Base-by-base conservation (phyloP, 2,329 filamentous ascomycete genomes). In the Cladobotryum protrusum region DNA sequence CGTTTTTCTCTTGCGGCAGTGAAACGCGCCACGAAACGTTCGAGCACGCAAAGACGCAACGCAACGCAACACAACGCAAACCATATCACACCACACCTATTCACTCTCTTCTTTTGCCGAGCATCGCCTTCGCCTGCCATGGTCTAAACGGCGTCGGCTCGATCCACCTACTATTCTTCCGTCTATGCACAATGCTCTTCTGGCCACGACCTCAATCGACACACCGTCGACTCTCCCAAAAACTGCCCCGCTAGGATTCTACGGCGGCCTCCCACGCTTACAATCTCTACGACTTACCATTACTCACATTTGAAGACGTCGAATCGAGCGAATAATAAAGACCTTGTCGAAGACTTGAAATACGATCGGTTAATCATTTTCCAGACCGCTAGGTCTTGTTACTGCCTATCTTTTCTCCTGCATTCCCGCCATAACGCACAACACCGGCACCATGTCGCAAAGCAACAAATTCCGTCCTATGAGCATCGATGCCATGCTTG, bases 401-500 rank as follows among this genome's bases (percentile, higher is more conserved):
- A 9, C 24, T 29, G 24, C 4, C 24, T 29, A 9, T 2, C 3
- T 29, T 29, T 29, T 29, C 24, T 29, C 7, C 24, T 29, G 11
- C 7, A 29, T 29, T 29, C 11, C 24, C 11, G 13, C 6, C 29
- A 43, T 8, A 7, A 7, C 44, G 19, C 33, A 33, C n/a, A 33
- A 15, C 8, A 32, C 41, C 52, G 48, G 48, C 58, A 60, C 46
- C 53, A 70, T 70, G 67, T 62, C 67, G 52, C 61, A 54, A 35
- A 55, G 59, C 34, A 55, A 60, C 47, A 61, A 57, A 9, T 55
- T 63, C 45, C 67, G 69, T 45, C 71, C 73, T 17, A 89, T 89
- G 84, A 89, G 86, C 61, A 80, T 91, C 61, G 87, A 89, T 69
- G 80, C 85, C 44, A 81, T 84, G 57, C 75, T 90, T 55, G 87